phyloP scores from a whole-genome alignment of 495 filamentous ascomycete species.

The Trichocladium antarcticum region DNA sequence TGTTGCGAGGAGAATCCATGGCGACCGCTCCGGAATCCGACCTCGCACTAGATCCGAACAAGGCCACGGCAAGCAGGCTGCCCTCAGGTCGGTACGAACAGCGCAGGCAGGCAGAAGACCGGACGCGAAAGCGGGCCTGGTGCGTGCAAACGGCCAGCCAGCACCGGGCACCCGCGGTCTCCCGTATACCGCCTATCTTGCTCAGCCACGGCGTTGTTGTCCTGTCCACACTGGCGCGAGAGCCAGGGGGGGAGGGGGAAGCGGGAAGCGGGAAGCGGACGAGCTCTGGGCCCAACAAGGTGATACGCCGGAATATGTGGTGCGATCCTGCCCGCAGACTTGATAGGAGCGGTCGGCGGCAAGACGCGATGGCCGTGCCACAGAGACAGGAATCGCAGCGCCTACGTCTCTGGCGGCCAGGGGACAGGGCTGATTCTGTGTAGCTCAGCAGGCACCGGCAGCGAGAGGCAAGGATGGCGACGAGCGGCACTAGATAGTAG shows the following conservation, averaged over 20 bases:
- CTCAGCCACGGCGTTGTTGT: not conserved
- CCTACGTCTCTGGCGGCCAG: not conserved
- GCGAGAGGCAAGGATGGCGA: no score
- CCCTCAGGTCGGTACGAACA: no score
- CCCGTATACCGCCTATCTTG: not conserved
- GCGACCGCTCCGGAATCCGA: not conserved
- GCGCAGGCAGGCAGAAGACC: not conserved
- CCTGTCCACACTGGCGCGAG: not conserved
- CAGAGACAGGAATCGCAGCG: not conserved
- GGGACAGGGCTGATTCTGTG: not conserved
- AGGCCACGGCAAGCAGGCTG: no score
- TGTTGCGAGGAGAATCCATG: not conserved
- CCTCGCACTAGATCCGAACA: not conserved
- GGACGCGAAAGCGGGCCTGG: not conserved
- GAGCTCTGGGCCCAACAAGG: not conserved
- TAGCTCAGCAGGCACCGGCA: not conserved
- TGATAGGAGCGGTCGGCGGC: conserved; percentile 5
- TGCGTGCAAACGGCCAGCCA: conserved; percentile 3
- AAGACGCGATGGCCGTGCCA: conserved; percentile 5
- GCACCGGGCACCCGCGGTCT: conserved; percentile 1
- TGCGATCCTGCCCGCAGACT: not conserved
- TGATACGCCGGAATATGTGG: not conserved
- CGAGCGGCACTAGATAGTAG: no score
- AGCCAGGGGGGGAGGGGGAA: not conserved
- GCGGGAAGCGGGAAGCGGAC: not conserved